phyloP scores from a whole-genome alignment of 2,329 filamentous ascomycete species.

The Penicillium griseofulvum region DNA sequence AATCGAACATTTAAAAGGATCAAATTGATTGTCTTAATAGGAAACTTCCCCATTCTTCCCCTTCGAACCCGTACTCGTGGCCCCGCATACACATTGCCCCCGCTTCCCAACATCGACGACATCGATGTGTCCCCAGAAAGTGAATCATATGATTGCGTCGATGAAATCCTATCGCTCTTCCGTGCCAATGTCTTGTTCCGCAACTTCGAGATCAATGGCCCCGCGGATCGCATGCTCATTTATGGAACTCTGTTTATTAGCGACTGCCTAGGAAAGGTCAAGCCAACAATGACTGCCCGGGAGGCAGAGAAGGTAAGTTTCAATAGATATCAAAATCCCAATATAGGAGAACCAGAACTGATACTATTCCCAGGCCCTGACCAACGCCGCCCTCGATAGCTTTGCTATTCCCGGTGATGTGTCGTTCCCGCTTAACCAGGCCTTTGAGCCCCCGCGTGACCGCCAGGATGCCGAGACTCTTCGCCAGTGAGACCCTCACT shows the following conservation, averaged over 20 bases:
- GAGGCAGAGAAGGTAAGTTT: constrained; percentile 62
- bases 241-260: constrained; percentile 95
- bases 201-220: constrained; percentile 98
- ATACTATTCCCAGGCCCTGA: constrained; percentile 65
- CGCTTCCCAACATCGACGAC: constrained; percentile 56
- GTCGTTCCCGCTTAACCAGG: constrained; percentile 90
- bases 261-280: constrained; percentile 86
- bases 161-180: constrained; percentile 90
- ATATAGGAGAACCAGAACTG: background rate
- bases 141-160: constrained; percentile 93
- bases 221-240: constrained; percentile 88
- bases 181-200: constrained; percentile 98
- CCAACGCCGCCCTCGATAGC: constrained; percentile 88
- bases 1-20: background rate
- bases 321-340: background rate
- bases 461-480: constrained; percentile 86
- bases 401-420: constrained; percentile 95
- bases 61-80: constrained; percentile 93
- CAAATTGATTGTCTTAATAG: constrained; percentile 39
- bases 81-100: constrained; percentile 81
- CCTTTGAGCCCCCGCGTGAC: constrained; percentile 85
- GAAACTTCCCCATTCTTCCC: constrained; percentile 92
- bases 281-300: constrained; percentile 64
- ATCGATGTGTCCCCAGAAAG: constrained; percentile 70
- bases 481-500: constrained; percentile 63